Evolutionary conservation across 768 basidiomycete genomes (phyloP), one percentile per base, ranked within the genome.

Genomic region (Phylloporus sp.): DNA sequence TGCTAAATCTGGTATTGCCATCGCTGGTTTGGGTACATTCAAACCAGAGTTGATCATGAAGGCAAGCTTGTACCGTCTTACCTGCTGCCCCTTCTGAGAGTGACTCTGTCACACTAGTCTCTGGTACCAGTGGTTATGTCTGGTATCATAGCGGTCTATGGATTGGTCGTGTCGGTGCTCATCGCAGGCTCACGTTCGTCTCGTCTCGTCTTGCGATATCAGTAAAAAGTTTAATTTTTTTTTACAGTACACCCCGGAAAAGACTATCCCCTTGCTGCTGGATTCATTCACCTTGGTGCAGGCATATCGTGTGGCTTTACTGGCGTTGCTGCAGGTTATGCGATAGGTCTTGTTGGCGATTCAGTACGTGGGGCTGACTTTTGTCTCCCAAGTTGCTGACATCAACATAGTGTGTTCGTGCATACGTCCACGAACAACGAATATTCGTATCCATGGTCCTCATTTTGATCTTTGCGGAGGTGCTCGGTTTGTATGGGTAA

Each of bases 21-120:
- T 98, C 64, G 86, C 97, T 50, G 95, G 97, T 24, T 74, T 98
- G 52, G 95, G 94, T 48, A 83, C 86, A 44, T 95, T 98, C 74
- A 85, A 81, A 64, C 97, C 97, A 56, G 97, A 99, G 66, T 79
- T 98, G 59, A 91, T 99, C 67, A 99, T 99, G 97, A 98, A 93
- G 82, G 95, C 86, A 60, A 52, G 69, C 42, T 45, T 27, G 11
- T 26, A 41, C 18, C 23, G 23, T 29, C 12, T 3, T 42, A 9
- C 18, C 15, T 29, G 16, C 40, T 27, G 12, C 41, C 26, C 26
- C 20, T 29, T 20, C 18, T 38, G 43, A 59, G 28, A 20, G 28
- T n/a, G 35, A 41, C 36, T 22, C 23, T 32, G 16, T 56, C 12
- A 24, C 27, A 24, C 29, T 61, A 95, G 92, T 95, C 92, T 15